Percentiles rank a stretch among this genome's conserved stretches.
phyloP scores from a whole-genome alignment of 495 filamentous ascomycete species.

The Terfezia boudieri region DNA sequence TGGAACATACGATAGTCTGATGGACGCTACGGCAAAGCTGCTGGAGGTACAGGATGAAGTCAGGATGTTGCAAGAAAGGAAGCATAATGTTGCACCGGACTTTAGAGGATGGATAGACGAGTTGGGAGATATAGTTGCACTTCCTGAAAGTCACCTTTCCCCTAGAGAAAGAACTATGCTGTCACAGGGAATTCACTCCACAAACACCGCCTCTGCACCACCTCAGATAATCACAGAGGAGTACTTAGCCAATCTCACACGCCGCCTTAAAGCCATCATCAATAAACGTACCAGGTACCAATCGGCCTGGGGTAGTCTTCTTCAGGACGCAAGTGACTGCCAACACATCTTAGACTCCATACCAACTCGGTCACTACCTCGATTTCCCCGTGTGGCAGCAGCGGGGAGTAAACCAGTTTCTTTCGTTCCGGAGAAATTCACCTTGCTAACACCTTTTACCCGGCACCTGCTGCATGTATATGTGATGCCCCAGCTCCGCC shows the following conservation, averaged over 20 bases:
- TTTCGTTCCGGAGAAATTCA: slow-evolving; percentile 27
- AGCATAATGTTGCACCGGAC: slow-evolving; percentile 55
- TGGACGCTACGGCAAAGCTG: slow-evolving; percentile 58
- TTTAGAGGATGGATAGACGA: slow-evolving; percentile 93
- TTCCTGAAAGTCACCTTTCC: slow-evolving; percentile 37
- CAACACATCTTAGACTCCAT: slow-evolving; percentile 72
- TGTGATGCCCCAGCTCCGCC: slow-evolving; percentile 39
- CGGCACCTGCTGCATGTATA: slow-evolving; percentile 56
- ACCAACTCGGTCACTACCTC: slow-evolving; percentile 57
- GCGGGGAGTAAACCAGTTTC: slow-evolving; percentile 21
- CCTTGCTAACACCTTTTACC: slow-evolving; percentile 60
- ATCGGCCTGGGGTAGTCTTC: slow-evolving; percentile 62
- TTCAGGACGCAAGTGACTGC: slow-evolving; percentile 44
- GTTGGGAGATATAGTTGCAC: slow-evolving; percentile 46
- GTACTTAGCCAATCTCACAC: slow-evolving; percentile 73
- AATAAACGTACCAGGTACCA: slow-evolving; percentile 65
- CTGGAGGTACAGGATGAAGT: slow-evolving; percentile 68
- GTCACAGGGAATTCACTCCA: slow-evolving; percentile 14
- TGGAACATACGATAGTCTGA: slow-evolving; percentile 62
- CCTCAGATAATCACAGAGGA: slow-evolving; percentile 80
- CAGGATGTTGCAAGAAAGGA: slow-evolving; percentile 49
- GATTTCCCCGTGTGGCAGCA: slow-evolving; percentile 34
- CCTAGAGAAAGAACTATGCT: slow-evolving; percentile 20
- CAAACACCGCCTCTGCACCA: slow-evolving; percentile 14
- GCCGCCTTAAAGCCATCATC: slow-evolving; percentile 53